Evolutionary conservation across 1,284 basidiomycete genomes (phyloP).

Genomic region (Pascua guehoae): DNA sequence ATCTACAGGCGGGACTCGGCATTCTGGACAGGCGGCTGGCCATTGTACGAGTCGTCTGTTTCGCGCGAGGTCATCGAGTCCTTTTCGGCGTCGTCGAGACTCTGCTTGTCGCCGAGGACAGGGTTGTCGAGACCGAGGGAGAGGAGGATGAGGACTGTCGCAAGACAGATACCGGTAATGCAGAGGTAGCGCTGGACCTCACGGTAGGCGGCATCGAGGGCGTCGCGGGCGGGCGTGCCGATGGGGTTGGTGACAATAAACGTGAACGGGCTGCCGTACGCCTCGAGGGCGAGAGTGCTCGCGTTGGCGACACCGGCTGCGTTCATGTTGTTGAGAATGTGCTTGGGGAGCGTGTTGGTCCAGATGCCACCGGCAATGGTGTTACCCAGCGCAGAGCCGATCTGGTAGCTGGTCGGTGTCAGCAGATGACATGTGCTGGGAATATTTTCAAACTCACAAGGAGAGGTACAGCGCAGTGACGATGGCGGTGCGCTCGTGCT

Average conservation of each 20-base stretch:
- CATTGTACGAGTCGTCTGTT: no score
- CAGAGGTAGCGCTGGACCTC: slow-evolving; percentile 39
- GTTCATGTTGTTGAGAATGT: slow-evolving; percentile 16
- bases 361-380: slow-evolving; percentile 51
- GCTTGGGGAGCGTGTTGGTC: slow-evolving; percentile 24
- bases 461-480: slow-evolving; percentile 49
- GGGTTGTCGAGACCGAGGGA: slow-evolving; percentile 30
- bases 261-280: slow-evolving; percentile 42
- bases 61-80: no score
- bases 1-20: no score
- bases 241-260: slow-evolving; percentile 36
- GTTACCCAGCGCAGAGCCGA: slow-evolving; percentile 49
- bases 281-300: slow-evolving; percentile 29
- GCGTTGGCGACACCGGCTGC: slow-evolving; percentile 30
- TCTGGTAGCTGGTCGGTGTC: slow-evolving; percentile 36
- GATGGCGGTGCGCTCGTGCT: slow-evolving; percentile 48
- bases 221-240: slow-evolving; percentile 42
- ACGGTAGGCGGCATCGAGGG: slow-evolving; percentile 34
- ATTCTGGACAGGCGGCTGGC: no score
- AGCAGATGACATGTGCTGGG: no score
- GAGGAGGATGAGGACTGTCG: slow-evolving; percentile 25
- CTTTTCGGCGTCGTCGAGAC: slow-evolving; percentile 29
- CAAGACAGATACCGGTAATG: slow-evolving; percentile 41
- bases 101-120: slow-evolving; percentile 36
- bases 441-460: slow-evolving; percentile 21